Evolutionary conservation across 352 stramenopile species (phyloP), one percentile per base, ranked within the genome.

Genomic region (Phytopythium kandeliae): DNA sequence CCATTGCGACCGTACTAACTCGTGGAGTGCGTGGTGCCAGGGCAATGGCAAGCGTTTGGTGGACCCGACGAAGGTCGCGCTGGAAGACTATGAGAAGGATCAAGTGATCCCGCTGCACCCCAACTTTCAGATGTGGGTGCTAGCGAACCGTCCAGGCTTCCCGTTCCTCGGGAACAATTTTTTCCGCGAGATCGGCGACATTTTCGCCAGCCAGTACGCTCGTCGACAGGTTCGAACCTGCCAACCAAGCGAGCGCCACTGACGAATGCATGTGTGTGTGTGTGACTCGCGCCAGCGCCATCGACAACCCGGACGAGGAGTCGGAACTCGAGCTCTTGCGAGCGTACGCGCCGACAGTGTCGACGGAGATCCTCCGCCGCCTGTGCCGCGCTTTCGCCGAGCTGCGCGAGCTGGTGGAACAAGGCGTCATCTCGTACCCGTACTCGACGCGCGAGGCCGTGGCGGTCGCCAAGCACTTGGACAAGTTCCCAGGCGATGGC

Each of bases 121-220:
- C 0, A 78, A 97, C 44, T 98, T 98, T 58, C 71, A 73, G 21
- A 84, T 98, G 59, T 96, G 92, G 78, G 89, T 96, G 15, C 63
- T 99, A 3, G 92, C 92, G n/a, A 99, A 99, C 61, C 85, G 89
- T 25, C 87, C 96, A n/a, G 93, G 93, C 0, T 98, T 89, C 57
- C 96, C 96, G 13, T 99, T 99, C 65, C 73, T 97, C 31, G 96
- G 96, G n/a, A 98, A 99, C 76, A 96, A 98, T 54, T 95, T 98
- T 30, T 97, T 96, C 62, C 64, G 78, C 7, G 86, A 97, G 61
- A 96, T 98, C 51, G 89, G 89, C 22, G 96, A 98, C 59, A 82
- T 95, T 31, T 98, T 98, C 68, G 82, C 89, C 2, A 95, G 75
- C 63, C 82, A 97, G 79, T 91, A 78, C 36, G 75, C 70, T 35